phyloP scores from a whole-genome alignment of 169 alveolate genomes.

The Plasmodium gallinaceum region DNA sequence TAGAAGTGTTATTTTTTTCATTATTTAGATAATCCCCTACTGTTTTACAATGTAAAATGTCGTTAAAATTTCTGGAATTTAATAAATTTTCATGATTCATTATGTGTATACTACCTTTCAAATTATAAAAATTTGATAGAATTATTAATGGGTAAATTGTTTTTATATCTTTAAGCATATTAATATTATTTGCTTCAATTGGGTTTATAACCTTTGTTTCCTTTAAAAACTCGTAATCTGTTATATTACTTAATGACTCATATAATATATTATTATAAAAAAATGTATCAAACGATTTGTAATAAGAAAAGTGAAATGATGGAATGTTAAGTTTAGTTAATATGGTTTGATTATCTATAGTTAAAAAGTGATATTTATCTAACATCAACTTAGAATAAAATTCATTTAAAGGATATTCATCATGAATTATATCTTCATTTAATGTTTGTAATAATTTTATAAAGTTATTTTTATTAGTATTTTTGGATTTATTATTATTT shows the following conservation, averaged over 20 bases:
- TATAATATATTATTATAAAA: slow-evolving; percentile 51
- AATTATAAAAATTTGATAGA: slow-evolving; percentile 37
- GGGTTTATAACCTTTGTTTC: slow-evolving; percentile 25
- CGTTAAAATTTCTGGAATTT: slow-evolving; percentile 21
- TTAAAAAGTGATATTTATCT: slow-evolving; percentile 48
- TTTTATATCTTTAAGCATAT: slow-evolving; percentile 46
- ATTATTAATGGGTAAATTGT: slow-evolving; percentile 53
- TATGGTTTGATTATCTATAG: slow-evolving; percentile 47
- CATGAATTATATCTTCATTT: slow-evolving; percentile 24
- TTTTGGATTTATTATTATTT: no score
- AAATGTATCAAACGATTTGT: slow-evolving; percentile 50
- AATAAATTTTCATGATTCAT: slow-evolving; percentile 38
- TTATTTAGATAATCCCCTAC: neutral
- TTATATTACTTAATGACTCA: slow-evolving; percentile 17
- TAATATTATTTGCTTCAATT: slow-evolving; percentile 43
- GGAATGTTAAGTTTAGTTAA: slow-evolving; percentile 55
- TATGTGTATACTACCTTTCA: slow-evolving; percentile 46
- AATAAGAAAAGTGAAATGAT: slow-evolving; percentile 36
- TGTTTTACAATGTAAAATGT: neutral
- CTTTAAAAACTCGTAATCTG: slow-evolving; percentile 24
- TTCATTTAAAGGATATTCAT: slow-evolving; percentile 6
- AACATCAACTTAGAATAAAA: slow-evolving; percentile 33
- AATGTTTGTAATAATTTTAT: slow-evolving; percentile 21
- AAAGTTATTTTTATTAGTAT: slow-evolving; percentile 3
- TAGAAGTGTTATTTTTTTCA: neutral